Evolutionary conservation across 345 rosid species (phyloP).

Genomic region (Schrenkiella parvula): DNA sequence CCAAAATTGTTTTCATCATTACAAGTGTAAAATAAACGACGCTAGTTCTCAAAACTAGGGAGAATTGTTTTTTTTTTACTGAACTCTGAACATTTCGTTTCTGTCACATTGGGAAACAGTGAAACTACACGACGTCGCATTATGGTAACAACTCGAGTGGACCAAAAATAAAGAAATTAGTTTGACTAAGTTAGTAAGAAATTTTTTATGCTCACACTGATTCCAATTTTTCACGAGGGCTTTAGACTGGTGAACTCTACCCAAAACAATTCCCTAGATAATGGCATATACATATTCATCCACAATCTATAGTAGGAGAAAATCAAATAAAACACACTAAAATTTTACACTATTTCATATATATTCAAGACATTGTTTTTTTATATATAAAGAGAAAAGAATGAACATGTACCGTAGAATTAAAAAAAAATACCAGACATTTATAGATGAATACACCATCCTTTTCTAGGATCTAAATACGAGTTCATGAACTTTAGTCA

Average conservation of each 20-base stretch:
- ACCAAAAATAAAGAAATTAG: not conserved
- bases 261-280: not conserved
- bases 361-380: not conserved
- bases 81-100: not conserved
- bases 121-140: not conserved
- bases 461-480: not conserved
- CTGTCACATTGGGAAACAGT: not conserved
- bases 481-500: not conserved
- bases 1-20: not conserved
- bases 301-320: not conserved
- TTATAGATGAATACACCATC: not conserved
- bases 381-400: not conserved
- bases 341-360: not conserved
- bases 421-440: not conserved
- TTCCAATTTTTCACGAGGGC: constrained; percentile 26
- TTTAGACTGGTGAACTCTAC: constrained; percentile 36
- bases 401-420: not conserved
- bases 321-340: not conserved
- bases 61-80: not conserved
- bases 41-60: too few relatives aligned
- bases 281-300: not conserved
- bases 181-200: constrained; percentile 8
- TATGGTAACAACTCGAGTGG: not conserved
- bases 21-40: not conserved
- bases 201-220: not conserved